Percentiles rank a stretch among this genome's conserved stretches.
These are phyloP conservation scores for Pseudonitzschia multistriata DNA, from an alignment of 108 stramenopile species.

Conservation along the genomic window DNA sequence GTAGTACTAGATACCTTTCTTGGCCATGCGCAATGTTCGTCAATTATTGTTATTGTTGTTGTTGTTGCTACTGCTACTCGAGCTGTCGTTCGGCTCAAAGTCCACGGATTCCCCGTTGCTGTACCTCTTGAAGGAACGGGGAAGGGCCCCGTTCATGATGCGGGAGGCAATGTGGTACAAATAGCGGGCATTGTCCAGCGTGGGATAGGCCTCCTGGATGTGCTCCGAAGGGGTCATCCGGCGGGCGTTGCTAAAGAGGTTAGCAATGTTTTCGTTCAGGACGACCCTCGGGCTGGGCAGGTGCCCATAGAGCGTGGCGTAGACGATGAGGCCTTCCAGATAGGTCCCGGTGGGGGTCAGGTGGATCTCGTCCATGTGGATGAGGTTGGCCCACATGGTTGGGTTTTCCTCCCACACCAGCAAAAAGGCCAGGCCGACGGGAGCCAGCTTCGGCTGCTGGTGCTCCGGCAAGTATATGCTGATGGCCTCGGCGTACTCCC, in stretches of 20 bases:
- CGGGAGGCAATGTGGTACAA: constrained; percentile 48
- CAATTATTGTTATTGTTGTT: not conserved
- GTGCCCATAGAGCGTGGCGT: constrained; percentile 39
- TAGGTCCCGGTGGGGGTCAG: constrained; percentile 41
- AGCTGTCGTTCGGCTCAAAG: constrained; percentile 16
- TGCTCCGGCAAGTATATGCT: constrained; percentile 15
- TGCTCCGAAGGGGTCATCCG: constrained; percentile 37
- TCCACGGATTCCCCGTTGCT: constrained; percentile 10
- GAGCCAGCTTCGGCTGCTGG: constrained; percentile 45
- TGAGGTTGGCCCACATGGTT: constrained; percentile 39
- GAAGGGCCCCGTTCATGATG: constrained; percentile 26
- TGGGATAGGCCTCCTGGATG: constrained; percentile 30
- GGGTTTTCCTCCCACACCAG: constrained; percentile 41
- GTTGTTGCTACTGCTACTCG: not conserved
- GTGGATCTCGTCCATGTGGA: constrained; percentile 49
- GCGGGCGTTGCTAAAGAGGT: constrained; percentile 33
- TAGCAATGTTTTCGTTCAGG: constrained; percentile 13
- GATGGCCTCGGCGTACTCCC: constrained; percentile 35
- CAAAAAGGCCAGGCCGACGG: constrained; percentile 49
- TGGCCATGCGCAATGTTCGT: no score
- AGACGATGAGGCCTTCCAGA: constrained; percentile 37
- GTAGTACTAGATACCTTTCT: no score
- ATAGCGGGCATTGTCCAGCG: constrained; percentile 30
- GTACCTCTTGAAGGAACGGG: constrained; percentile 11
- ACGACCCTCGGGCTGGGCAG: constrained; percentile 27